Evolutionary conservation across 768 basidiomycete species (phyloP), one percentile per base, ranked within the genome.

Genomic region (Amanita jacksonii): DNA sequence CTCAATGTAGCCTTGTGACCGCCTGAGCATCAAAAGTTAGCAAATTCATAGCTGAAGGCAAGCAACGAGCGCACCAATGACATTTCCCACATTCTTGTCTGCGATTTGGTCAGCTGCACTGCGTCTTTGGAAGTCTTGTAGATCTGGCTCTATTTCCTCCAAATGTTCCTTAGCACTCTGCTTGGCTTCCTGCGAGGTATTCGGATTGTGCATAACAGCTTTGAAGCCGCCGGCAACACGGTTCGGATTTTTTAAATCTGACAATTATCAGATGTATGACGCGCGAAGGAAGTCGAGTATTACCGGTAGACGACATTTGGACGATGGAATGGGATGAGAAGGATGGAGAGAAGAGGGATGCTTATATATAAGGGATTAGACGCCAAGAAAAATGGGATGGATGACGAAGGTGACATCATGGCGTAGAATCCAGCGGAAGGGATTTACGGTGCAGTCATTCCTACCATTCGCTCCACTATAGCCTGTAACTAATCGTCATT

Each of bases 401-500:
- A 22, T 18, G 23, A 33, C 19, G 20, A 20, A 30, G n/a, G 19
- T 32, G 13, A 34, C 20, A 34, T 36, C 19, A 32, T 34, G 15
- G n/a, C n/a, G n/a, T n/a, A n/a, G n/a, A n/a, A n/a, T n/a, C n/a
- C n/a, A n/a, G n/a, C n/a, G n/a, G n/a, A n/a, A n/a, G n/a, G n/a
- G n/a, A n/a, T n/a, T n/a, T n/a, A 33, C 8, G 25, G 12, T 15
- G 25, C 27, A 16, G 65, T 69, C 63, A 76, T 73, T 8, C 74
- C 75, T 32, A 77, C 68, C 75, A 77, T 76, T 10, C 70, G 69
- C 54, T 79, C 77, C 3, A 77, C 72, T 7, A 68, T 70, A 5
- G 71, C 75, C 72, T 75, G 46, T 16, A 39, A 35, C 38, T 35
- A 19, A 27, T 27, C 18, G 31, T 27, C 16, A 45, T 8, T 39